Conservation (phyloP, 805 yeast species). For the Isabelozyma heimii region DNA sequence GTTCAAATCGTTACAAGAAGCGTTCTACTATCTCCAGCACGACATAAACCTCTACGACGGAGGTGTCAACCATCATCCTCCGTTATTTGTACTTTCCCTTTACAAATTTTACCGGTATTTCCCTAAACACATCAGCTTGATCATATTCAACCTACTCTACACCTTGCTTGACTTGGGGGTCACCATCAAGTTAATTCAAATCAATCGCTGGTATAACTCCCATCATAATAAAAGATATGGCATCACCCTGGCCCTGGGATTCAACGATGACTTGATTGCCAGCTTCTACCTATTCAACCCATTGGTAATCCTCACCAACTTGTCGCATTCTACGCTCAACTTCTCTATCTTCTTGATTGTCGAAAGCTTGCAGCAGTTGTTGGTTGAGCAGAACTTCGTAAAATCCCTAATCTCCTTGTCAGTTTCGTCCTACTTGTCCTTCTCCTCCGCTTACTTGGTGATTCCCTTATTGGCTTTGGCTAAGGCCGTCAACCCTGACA, state of each 20-base stretch:
- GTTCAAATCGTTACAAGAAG: slow-evolving; percentile 46
- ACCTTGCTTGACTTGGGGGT: slow-evolving; percentile 58
- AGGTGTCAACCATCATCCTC: slow-evolving; percentile 84
- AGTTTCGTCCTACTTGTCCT: slow-evolving; percentile 60
- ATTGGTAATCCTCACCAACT: slow-evolving; percentile 60
- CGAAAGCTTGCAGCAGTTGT: slow-evolving; percentile 42
- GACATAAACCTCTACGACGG: slow-evolving; percentile 73
- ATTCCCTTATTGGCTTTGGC: slow-evolving; percentile 53
- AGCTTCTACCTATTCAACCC: slow-evolving; percentile 80
- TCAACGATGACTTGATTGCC: slow-evolving; percentile 48
- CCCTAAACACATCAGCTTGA: slow-evolving; percentile 12
- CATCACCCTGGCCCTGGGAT: slow-evolving; percentile 15
- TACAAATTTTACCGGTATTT: slow-evolving; percentile 28
- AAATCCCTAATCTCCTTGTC: slow-evolving; percentile 55
- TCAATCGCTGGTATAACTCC: slow-evolving; percentile 42
- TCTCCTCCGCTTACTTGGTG: slow-evolving; percentile 58
- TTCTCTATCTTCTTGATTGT: slow-evolving; percentile 61
- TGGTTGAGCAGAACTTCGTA: slow-evolving; percentile 37
- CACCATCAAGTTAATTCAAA: slow-evolving; percentile 50
- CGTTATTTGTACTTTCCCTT: slow-evolving; percentile 59
- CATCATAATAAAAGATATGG: slow-evolving; percentile 14
- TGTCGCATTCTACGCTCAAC: slow-evolving; percentile 64
- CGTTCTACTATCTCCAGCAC: slow-evolving; percentile 54
- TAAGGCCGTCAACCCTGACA: slow-evolving; percentile 11
- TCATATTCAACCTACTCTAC: slow-evolving; percentile 43